Percentiles rank a stretch among this genome's conserved stretches.
Conservation (phyloP, 148 eudicot species). For the Rhododendron simsii region DNA sequence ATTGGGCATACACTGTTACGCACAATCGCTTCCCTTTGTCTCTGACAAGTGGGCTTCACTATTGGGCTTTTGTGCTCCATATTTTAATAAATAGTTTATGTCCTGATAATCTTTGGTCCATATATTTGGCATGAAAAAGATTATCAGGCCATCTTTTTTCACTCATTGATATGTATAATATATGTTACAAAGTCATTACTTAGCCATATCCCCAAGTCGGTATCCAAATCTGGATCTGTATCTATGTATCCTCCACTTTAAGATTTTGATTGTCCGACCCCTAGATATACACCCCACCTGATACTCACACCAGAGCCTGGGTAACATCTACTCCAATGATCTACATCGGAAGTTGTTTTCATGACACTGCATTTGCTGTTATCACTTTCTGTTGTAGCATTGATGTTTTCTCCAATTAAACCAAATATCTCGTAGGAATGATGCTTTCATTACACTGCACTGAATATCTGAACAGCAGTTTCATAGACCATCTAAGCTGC, state of each 20-base stretch:
- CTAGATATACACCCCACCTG: not conserved
- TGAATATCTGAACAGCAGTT: not conserved
- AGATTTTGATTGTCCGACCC: not conserved
- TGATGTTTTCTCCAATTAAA: not conserved
- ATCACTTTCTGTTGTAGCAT: not conserved
- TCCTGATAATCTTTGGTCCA: not conserved
- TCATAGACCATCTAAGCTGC: not conserved
- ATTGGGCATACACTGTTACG: not conserved
- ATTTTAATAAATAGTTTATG: no score
- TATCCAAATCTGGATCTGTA: not conserved
- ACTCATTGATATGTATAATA: not conserved
- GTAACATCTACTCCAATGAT: not conserved
- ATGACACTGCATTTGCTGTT: not conserved
- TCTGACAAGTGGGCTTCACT: not conserved
- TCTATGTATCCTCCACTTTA: not conserved
- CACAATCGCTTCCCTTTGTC: not conserved
- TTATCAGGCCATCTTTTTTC: not conserved
- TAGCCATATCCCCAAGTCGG: not conserved
- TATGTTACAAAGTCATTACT: not conserved
- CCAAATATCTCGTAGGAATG: not conserved
- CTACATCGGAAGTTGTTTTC: conserved; percentile 1
- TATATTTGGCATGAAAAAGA: not conserved
- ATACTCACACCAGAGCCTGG: not conserved
- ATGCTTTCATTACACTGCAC: not conserved
- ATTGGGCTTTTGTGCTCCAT: not conserved